Evolutionary conservation across 768 basidiomycete genomes (phyloP).

Genomic region (Tylopilus rubrobrunneus): DNA sequence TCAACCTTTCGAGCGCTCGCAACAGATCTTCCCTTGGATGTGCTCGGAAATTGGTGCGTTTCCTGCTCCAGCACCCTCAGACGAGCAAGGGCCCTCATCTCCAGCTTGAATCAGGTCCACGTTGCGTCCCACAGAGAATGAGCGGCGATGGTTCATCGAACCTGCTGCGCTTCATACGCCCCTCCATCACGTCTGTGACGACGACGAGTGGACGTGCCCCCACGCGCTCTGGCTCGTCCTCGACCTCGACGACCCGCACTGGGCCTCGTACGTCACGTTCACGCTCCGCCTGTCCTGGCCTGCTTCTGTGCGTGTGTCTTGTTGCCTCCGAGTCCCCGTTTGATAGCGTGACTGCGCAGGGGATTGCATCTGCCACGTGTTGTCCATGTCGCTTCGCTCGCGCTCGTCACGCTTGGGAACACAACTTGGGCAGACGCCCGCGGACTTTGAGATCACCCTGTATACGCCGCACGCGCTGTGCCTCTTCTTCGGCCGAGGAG

Average conservation of each 20-base stretch:
- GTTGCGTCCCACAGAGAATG: constrained; percentile 32
- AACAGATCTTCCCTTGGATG: constrained; percentile 14
- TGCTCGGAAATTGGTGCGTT: constrained; percentile 30
- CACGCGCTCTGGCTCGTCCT: constrained; percentile 48
- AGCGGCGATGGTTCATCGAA: constrained; percentile 36
- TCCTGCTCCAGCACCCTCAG: constrained; percentile 16
- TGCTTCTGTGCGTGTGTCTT: constrained; percentile 42
- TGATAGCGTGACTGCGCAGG: neutral
- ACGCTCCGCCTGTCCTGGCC: constrained; percentile 56
- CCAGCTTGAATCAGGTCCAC: constrained; percentile 34
- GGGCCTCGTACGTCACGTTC: constrained; percentile 42
- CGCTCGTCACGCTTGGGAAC: too few relatives aligned
- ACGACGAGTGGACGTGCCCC: constrained; percentile 26
- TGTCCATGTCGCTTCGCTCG: neutral
- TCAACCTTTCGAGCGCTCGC: constrained; percentile 25
- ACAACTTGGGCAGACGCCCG: constrained; percentile 35
- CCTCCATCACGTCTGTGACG: constrained; percentile 36
- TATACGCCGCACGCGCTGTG: constrained; percentile 37
- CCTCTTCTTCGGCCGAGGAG: constrained; percentile 18
- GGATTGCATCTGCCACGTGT: neutral
- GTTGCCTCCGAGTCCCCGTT: neutral
- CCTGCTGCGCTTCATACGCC: constrained; percentile 41
- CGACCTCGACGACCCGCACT: constrained; percentile 39
- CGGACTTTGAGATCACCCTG: constrained; percentile 40
- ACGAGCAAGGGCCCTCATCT: neutral